These are phyloP conservation scores for Beta lomatogona DNA, from an alignment of 179 eudicot genomes.

Conservation along the genomic window DNA sequence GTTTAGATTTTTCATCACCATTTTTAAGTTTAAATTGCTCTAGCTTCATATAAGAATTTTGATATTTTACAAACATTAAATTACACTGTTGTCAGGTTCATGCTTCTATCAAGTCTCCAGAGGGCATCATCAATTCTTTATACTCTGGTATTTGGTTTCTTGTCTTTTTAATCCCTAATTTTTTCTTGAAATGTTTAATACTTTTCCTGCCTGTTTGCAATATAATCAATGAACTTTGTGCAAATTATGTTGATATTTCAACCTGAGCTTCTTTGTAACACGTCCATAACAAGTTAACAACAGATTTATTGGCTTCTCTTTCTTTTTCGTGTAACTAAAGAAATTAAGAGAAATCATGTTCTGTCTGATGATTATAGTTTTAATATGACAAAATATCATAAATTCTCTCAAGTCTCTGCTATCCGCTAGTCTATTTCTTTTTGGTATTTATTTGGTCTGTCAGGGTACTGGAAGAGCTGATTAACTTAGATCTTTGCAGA, in stretches of 20 bases:
- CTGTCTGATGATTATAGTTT: background rate
- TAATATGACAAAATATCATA: background rate
- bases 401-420: background rate
- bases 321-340: background rate
- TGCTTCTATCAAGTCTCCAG: conserved; percentile 38
- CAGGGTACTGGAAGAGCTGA: conserved; percentile 10
- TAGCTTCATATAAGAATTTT: background rate
- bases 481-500: conserved; percentile 32
- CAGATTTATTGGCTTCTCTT: background rate
- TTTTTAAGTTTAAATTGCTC: background rate
- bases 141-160: conserved; percentile 44
- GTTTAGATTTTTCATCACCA: background rate
- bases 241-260: background rate
- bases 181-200: background rate
- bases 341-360: background rate
- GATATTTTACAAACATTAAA: background rate
- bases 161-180: background rate
- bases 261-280: background rate
- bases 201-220: background rate
- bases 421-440: background rate
- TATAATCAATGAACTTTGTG: background rate
- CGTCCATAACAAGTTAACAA: background rate
- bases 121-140: conserved; percentile 43
- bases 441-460: too few relatives aligned
- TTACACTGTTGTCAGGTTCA: conserved; percentile 39